Conservation (phyloP, 192 early-diverging fungal species). For the Entomortierella lignicola region DNA sequence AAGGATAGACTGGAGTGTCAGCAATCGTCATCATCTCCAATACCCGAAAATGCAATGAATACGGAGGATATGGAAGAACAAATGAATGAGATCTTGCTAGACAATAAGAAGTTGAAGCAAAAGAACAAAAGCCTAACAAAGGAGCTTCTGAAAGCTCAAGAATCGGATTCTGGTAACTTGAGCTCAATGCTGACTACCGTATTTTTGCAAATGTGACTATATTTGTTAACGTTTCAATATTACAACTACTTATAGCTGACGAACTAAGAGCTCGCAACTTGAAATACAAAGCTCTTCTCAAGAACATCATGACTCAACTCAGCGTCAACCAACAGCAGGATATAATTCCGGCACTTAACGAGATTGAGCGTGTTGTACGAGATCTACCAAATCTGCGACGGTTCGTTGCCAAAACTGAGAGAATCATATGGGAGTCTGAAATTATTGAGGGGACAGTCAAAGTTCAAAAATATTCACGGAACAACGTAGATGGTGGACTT, state of each 20-base stretch:
- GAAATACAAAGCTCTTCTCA: slow-evolving; percentile 13
- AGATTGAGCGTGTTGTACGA: slow-evolving; percentile 12
- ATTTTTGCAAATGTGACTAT: background rate
- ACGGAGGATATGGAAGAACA: slow-evolving; percentile 17
- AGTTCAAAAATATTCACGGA: slow-evolving; percentile 7
- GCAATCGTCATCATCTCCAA: background rate
- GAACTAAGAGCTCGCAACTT: background rate
- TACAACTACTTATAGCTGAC: background rate
- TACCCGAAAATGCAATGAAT: background rate
- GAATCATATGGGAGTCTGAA: slow-evolving; percentile 43
- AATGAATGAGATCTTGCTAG: slow-evolving; percentile 9
- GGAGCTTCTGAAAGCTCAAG: slow-evolving; percentile 11
- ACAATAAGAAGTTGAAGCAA: slow-evolving; percentile 24
- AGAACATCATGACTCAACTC: slow-evolving; percentile 10
- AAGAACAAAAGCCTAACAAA: slow-evolving; percentile 28
- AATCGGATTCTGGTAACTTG: slow-evolving; percentile 9
- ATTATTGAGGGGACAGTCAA: slow-evolving; percentile 32
- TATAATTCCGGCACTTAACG: slow-evolving; percentile 18
- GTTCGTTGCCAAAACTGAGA: slow-evolving; percentile 36
- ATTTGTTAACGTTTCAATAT: background rate
- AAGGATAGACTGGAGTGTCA: slow-evolving; percentile 8
- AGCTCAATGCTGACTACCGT: no score
- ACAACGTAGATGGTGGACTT: background rate
- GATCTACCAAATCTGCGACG: slow-evolving; percentile 8
- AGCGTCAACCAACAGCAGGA: slow-evolving; percentile 16